phyloP scores from a whole-genome alignment of 306 rosid genomes.

The Alnus glutinosa region DNA sequence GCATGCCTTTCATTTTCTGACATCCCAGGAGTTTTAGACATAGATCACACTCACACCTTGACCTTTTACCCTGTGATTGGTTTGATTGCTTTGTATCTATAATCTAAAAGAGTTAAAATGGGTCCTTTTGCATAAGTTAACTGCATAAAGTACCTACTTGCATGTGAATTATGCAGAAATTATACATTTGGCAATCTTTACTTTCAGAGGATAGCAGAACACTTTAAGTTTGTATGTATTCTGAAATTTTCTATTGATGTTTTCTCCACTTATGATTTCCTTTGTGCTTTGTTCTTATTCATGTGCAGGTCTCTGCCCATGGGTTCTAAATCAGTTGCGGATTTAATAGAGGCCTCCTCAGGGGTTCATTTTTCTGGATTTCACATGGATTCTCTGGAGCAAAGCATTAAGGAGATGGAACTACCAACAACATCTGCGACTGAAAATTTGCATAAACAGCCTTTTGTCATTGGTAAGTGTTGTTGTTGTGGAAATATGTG shows the following conservation, averaged over 20 bases:
- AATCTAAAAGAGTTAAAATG: neutral
- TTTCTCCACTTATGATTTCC: neutral
- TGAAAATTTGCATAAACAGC: conserved; percentile 62
- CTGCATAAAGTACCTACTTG: neutral
- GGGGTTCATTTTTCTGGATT: conserved; percentile 96
- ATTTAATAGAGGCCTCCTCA: conserved; percentile 84
- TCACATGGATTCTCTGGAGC: conserved; percentile 65
- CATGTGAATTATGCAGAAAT: neutral
- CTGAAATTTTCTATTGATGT: neutral
- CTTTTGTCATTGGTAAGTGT: conserved; percentile 83
- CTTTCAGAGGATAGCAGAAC: neutral
- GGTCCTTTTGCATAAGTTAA: neutral
- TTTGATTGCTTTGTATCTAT: neutral
- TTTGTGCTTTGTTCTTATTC: conserved; percentile 10
- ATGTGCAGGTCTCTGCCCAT: conserved; percentile 46
- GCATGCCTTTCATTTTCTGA: neutral
- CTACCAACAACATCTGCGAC: conserved; percentile 56
- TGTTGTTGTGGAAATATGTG: conserved; percentile 17
- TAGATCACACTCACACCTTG: neutral
- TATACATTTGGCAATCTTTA: neutral
- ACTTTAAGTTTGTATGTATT: neutral
- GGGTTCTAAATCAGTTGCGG: conserved; percentile 72
- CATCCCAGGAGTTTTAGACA: neutral
- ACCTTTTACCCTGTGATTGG: neutral
- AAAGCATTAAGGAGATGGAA: conserved; percentile 46